Evolutionary conservation across 495 filamentous ascomycete species (phyloP), one percentile per base, ranked within the genome.

Genomic region (Penicillium manginii): DNA sequence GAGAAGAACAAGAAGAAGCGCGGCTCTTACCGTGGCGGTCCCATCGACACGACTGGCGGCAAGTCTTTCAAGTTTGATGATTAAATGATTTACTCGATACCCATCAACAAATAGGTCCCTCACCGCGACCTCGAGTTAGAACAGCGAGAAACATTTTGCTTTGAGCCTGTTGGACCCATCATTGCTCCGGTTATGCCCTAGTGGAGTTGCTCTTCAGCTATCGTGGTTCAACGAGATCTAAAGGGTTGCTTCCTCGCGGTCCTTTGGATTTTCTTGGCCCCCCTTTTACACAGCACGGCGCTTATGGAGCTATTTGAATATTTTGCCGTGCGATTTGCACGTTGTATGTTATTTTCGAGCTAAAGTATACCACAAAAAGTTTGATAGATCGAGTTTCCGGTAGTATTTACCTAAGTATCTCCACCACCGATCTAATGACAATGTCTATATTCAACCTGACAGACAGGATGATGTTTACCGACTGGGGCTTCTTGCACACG

Each of bases 1-100:
- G 96, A 98, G 78, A 99, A 99, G 87, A 97, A 99, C 73, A 99
- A 98, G 81, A 90, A 90, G 80, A 81, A 80, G 76, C 74, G 90
- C 64, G 96, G 96, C 47, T 89, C 86, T 50, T 96, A 96, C 78
- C 84, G 87, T 53, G 93, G 92, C 12, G 93, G 93, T 9, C 78
- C 80, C 19, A 91, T 97, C 59, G 91, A 96, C 70, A 87, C 91
- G 57, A 58, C 69, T 19, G 72, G 73, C 15, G 84, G 84, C 18
- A 86, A 86, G 60, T 87, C 89, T 49, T 89, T 93, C 75, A 96
- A 93, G 80, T 96, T 96, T 77, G 89, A 93, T 3, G 87, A 91
- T 73, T 93, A 86, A 70, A 61, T 18, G 52, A 62, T 40, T 0
- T 43, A 33, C 32, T 35, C 14, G 18, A 22, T 19, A 52, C 35